Evolutionary conservation across 306 rosid species (phyloP).

Genomic region (Myrica gale): DNA sequence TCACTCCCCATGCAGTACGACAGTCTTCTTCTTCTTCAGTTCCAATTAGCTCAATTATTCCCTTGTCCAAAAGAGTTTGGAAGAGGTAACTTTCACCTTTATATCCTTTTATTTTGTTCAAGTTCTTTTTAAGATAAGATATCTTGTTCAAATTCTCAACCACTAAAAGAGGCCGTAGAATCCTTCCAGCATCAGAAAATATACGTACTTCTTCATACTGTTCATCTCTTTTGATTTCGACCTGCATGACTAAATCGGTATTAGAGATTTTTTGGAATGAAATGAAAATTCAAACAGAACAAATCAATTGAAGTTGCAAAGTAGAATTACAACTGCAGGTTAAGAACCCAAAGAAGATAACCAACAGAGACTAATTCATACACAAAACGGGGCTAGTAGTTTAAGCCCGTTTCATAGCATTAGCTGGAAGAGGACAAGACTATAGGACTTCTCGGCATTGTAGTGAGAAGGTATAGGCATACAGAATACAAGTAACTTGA

Average conservation of each 20-base stretch:
- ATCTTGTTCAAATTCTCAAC: conserved; percentile 61
- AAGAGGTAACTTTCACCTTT: conserved; percentile 55
- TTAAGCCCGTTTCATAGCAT: neutral
- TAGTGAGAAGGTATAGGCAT: no score
- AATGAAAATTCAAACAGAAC: conserved; percentile 7
- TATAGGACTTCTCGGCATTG: neutral
- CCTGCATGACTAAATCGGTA: conserved; percentile 44
- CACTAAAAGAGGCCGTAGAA: conserved; percentile 87
- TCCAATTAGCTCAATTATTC: conserved; percentile 81
- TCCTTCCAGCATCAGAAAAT: conserved; percentile 91
- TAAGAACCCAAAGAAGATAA: neutral
- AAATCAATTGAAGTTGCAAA: conserved; percentile 9
- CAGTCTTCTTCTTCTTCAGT: conserved; percentile 98
- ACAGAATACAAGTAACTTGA: neutral
- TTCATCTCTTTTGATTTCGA: conserved; percentile 85
- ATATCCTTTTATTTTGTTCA: conserved; percentile 49
- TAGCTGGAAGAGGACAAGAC: neutral
- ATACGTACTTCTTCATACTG: conserved; percentile 69
- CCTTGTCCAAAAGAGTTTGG: conserved; percentile 59
- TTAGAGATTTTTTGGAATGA: neutral
- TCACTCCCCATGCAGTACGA: conserved; percentile 71
- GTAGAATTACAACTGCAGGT: neutral
- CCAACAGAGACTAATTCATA: conserved; percentile 7
- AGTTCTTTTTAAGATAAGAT: conserved; percentile 28
- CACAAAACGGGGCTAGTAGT: neutral